Evolutionary conservation across 495 filamentous ascomycete species (phyloP).

Genomic region (Penicillium bovifimosum): DNA sequence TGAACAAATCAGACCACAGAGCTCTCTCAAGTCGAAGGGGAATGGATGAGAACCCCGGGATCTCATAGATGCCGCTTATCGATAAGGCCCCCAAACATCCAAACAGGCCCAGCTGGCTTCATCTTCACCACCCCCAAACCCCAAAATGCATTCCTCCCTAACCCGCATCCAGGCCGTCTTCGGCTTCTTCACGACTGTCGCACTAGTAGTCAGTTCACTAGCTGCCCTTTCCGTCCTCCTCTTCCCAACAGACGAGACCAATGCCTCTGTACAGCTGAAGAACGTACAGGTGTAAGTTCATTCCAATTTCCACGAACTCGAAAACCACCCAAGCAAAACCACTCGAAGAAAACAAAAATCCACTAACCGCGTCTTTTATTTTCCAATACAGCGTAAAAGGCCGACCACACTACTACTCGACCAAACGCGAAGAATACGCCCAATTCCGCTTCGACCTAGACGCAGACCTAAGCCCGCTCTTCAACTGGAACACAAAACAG

Average conservation of each 20-base stretch:
- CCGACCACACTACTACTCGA: conserved; percentile 87
- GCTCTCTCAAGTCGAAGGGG: background rate
- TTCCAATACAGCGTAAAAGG: conserved; percentile 61
- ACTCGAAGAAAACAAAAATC: background rate
- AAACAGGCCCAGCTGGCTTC: conserved; percentile 38
- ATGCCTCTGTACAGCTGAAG: conserved; percentile 57
- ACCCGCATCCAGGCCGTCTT: conserved; percentile 88
- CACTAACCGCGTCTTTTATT: background rate
- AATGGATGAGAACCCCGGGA: background rate
- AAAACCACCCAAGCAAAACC: too few species aligned
- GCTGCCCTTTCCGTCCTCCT: conserved; percentile 74
- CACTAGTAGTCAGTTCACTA: conserved; percentile 69
- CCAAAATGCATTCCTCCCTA: conserved; percentile 78
- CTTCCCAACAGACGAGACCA: conserved; percentile 59
- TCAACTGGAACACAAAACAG: conserved; percentile 99
- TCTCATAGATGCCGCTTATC: conserved; percentile 15
- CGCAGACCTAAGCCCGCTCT: conserved; percentile 80
- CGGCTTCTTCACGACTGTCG: conserved; percentile 95
- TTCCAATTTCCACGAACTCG: background rate
- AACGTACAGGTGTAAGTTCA: conserved; percentile 79
- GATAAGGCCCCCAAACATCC: conserved; percentile 14
- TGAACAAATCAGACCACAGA: background rate
- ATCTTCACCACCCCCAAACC: conserved; percentile 11
- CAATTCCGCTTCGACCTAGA: conserved; percentile 90
- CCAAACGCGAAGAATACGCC: conserved; percentile 90